Base-by-base conservation (phyloP, 2,329 filamentous ascomycete genomes). In the Massarina eburnea region DNA sequence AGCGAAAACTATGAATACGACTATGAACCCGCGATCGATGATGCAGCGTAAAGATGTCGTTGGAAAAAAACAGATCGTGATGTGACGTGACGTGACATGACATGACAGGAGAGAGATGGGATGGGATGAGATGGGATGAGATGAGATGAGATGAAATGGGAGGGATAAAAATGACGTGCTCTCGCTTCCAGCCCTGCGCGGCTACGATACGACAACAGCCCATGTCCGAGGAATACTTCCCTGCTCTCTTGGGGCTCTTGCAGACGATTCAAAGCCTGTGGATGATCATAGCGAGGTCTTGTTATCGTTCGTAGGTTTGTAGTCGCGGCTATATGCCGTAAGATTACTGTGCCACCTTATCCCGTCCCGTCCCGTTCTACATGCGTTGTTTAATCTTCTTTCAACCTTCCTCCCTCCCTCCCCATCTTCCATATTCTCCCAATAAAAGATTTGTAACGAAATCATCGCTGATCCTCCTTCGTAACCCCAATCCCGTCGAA, bases 401-500 rank as follows among this genome's bases (percentile, higher is more conserved):
- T 17, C 8, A 19, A 17, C n/a, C 18, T 15, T 35, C 33, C 18
- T 18, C 10, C n/a, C 33, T 17, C 33, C 33, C 5, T 17, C 10
- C 4, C 4, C 33, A n/a, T 10, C 18, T 19, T 10, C 10, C 14
- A 9, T 4, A n/a, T 5, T 10, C 14, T 20, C 24, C 8, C 18
- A 20, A 10, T 21, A 9, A 4, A 20, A 39, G 14, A 18, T n/a
- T n/a, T n/a, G n/a, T n/a, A n/a, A n/a, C n/a, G n/a, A n/a, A n/a
- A n/a, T n/a, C 37, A 29, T 37, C 18, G 17, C 21, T 24, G 17
- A 20, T 29, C 17, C 18, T 39, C 48, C 29, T 38, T 24, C 34
- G 35, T 35, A 35, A 55, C 48, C 17, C 34, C 32, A 10, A 56
- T 41, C 45, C 49, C 45, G 34, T 46, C 45, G 39, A 55, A 19